Evolutionary conservation across 805 yeast genomes (phyloP).

Genomic region (Ogataea salicorniae): DNA sequence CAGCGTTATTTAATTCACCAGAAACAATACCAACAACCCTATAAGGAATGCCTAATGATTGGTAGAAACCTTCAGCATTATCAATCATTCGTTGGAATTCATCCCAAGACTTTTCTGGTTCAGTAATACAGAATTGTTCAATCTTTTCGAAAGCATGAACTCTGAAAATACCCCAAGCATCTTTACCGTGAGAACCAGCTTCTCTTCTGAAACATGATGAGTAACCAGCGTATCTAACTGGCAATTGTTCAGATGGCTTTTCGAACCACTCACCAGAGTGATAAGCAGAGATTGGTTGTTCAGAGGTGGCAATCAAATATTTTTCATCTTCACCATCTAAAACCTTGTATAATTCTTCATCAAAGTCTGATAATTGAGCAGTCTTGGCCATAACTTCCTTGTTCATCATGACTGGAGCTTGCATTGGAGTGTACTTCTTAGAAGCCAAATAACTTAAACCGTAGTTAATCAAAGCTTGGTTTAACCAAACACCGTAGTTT

Average conservation of each 20-base stretch:
- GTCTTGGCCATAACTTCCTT: slow-evolving; percentile 99
- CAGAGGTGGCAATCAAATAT: slow-evolving; percentile 96
- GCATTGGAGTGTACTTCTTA: slow-evolving; percentile 81
- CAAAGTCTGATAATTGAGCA: slow-evolving; percentile 96
- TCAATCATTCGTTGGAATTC: slow-evolving; percentile 96
- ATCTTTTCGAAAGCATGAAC: slow-evolving; percentile 98
- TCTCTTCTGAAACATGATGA: slow-evolving; percentile 99
- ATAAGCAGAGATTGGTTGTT: slow-evolving; percentile 97
- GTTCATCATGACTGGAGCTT: slow-evolving; percentile 99
- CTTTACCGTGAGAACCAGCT: slow-evolving; percentile 99
- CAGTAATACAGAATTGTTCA: slow-evolving; percentile 93
- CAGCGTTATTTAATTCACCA: slow-evolving; percentile 98
- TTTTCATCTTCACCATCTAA: slow-evolving; percentile 96
- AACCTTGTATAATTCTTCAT: slow-evolving; percentile 96
- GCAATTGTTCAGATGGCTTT: slow-evolving; percentile 93
- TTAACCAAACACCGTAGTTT: slow-evolving; percentile 92
- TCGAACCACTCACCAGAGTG: slow-evolving; percentile 99
- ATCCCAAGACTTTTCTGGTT: slow-evolving; percentile 97
- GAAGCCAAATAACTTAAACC: slow-evolving; percentile 77
- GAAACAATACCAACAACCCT: slow-evolving; percentile 97
- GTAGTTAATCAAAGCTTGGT: slow-evolving; percentile 96
- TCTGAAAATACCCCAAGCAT: slow-evolving; percentile 99
- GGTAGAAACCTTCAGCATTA: slow-evolving; percentile 86
- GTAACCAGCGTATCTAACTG: slow-evolving; percentile 95
- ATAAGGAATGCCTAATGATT: slow-evolving; percentile 88